These are phyloP conservation scores for Neofusicoccum parvum DNA, from an alignment of 2,329 filamentous ascomycete species.

Conservation along the genomic window DNA sequence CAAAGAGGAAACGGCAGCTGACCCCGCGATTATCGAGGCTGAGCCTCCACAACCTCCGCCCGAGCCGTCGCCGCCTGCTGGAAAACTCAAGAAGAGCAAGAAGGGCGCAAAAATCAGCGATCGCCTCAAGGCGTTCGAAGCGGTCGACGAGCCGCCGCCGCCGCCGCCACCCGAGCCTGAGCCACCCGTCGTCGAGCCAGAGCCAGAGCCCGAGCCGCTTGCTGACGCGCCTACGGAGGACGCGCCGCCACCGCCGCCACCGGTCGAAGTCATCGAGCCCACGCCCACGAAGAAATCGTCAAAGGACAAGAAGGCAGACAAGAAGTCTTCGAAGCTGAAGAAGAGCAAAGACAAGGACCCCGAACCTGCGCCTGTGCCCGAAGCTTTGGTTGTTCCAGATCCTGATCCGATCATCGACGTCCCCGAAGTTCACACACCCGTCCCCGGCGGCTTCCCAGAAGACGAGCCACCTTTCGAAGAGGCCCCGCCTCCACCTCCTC, in stretches of 20 bases:
- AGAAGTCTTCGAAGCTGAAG: slow-evolving; percentile 23
- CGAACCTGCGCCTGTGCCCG: not conserved
- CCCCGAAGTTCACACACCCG: slow-evolving; percentile 39
- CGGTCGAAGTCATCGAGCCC: slow-evolving; percentile 6
- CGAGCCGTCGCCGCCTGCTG: slow-evolving; percentile 13
- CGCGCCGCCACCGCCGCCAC: slow-evolving; percentile 11
- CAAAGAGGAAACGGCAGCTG: slow-evolving; percentile 18
- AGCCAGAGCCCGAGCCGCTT: slow-evolving; percentile 11
- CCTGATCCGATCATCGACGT: slow-evolving; percentile 22
- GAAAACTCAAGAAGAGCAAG: slow-evolving; percentile 29
- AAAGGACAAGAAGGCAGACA: slow-evolving; percentile 24
- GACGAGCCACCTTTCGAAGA: slow-evolving; percentile 29
- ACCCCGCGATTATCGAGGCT: slow-evolving; percentile 26
- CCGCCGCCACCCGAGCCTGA: slow-evolving; percentile 18
- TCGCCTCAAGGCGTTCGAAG: slow-evolving; percentile 20
- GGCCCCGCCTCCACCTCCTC: slow-evolving; percentile 22
- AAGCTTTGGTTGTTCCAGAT: not conserved
- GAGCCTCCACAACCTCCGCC: slow-evolving; percentile 20
- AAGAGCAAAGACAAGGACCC: slow-evolving; percentile 19
- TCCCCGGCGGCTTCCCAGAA: slow-evolving; percentile 53
- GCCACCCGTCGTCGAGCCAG: slow-evolving; percentile 28
- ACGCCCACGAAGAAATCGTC: slow-evolving; percentile 16
- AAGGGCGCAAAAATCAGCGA: slow-evolving; percentile 24
- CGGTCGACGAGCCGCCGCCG: slow-evolving; percentile 9
- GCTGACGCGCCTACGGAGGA: slow-evolving; percentile 6